These are phyloP conservation scores for Collybiopsis luxurians DNA, from an alignment of 768 basidiomycete species.

Conservation along the genomic window DNA sequence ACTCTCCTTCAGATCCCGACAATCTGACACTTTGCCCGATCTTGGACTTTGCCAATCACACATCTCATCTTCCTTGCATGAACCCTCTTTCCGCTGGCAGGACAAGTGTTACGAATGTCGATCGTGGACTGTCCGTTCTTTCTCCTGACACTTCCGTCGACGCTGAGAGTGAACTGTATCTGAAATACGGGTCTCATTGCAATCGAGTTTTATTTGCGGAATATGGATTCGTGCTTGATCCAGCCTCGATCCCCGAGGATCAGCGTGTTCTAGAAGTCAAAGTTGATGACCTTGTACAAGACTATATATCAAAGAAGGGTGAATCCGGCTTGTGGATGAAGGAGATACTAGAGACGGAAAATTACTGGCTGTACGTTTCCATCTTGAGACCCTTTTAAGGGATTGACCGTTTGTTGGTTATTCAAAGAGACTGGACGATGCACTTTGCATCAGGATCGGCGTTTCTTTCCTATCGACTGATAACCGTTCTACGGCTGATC, in stretches of 20 bases:
- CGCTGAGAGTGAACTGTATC: slow-evolving; percentile 62
- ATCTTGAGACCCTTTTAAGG: background rate
- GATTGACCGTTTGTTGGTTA: background rate
- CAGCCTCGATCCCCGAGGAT: slow-evolving; percentile 23
- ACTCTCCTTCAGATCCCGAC: slow-evolving; percentile 51
- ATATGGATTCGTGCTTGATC: slow-evolving; percentile 75
- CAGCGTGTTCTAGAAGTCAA: slow-evolving; percentile 54
- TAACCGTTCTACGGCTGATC: slow-evolving; percentile 68
- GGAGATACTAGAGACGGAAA: slow-evolving; percentile 51
- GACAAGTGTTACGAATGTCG: slow-evolving; percentile 31
- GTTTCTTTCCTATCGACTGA: slow-evolving; percentile 79
- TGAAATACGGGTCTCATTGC: slow-evolving; percentile 79
- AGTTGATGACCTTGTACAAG: slow-evolving; percentile 52
- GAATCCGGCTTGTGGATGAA: slow-evolving; percentile 44
- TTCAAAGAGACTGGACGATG: slow-evolving; percentile 74
- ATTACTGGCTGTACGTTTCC: slow-evolving; percentile 79
- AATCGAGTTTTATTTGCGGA: slow-evolving; percentile 81
- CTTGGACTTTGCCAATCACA: slow-evolving; percentile 90
- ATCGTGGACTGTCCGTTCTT: slow-evolving; percentile 47
- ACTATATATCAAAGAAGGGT: slow-evolving; percentile 43
- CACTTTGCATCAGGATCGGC: slow-evolving; percentile 58
- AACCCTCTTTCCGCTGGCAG: slow-evolving; percentile 17
- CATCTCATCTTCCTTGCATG: slow-evolving; percentile 17
- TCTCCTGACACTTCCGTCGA: slow-evolving; percentile 43
- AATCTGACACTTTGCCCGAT: slow-evolving; percentile 89